Percentiles rank a stretch among this genome's conserved stretches.
These are phyloP conservation scores for Cordyceps farinosa DNA, from an alignment of 2,329 filamentous ascomycete species.

Conservation along the genomic window DNA sequence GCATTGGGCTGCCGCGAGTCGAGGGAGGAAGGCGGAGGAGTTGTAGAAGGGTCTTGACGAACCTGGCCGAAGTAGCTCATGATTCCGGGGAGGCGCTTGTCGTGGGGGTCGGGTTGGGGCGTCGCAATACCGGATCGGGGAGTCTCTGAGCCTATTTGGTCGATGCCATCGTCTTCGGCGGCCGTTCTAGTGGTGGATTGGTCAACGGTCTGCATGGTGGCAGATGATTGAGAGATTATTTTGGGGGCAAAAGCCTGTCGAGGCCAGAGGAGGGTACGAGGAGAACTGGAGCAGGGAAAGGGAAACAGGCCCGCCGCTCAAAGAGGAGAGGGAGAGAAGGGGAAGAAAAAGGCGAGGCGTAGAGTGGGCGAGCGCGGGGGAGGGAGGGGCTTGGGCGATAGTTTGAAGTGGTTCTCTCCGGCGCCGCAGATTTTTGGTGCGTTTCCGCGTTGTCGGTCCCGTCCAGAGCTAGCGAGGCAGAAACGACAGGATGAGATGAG, in stretches of 20 bases:
- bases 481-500: neutral
- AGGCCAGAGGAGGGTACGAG: slow-evolving; percentile 19
- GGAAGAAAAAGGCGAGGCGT: neutral
- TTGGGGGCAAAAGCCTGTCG: neutral
- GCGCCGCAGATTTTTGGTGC: slow-evolving; percentile 6
- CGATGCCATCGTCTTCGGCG: slow-evolving; percentile 66
- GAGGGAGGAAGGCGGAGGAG: slow-evolving; percentile 32
- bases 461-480: neutral
- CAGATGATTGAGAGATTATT: slow-evolving; percentile 2
- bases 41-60: slow-evolving; percentile 75
- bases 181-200: slow-evolving; percentile 50
- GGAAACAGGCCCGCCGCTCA: neutral
- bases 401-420: slow-evolving; percentile 16
- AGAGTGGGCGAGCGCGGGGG: slow-evolving; percentile 17
- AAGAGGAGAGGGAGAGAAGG: slow-evolving; percentile 9
- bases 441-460: slow-evolving; percentile 4
- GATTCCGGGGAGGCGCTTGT: slow-evolving; percentile 94
- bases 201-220: slow-evolving; percentile 49
- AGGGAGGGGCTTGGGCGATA: slow-evolving; percentile 15
- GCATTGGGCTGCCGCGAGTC: slow-evolving; percentile 30
- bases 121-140: slow-evolving; percentile 90
- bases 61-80: slow-evolving; percentile 99
- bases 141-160: slow-evolving; percentile 79
- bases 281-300: neutral
- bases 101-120: slow-evolving; percentile 85